Evolutionary conservation across 805 yeast species (phyloP).

Genomic region (Grigorovia transvaalensis): DNA sequence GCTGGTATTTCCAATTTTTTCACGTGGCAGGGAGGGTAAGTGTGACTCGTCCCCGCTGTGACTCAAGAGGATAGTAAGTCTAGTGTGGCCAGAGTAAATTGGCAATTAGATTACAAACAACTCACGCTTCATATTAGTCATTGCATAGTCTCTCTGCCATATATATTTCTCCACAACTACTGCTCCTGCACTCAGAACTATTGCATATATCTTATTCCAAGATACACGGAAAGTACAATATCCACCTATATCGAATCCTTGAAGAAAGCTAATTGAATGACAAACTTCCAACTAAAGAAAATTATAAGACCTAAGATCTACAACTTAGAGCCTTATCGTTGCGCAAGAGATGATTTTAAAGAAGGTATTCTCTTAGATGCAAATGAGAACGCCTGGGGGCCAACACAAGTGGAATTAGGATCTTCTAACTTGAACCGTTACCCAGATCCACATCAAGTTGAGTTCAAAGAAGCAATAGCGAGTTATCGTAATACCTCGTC

Average conservation of each 20-base stretch:
- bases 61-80: not conserved
- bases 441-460: slow-evolving; percentile 92
- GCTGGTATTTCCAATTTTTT: too few species aligned
- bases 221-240: too few species aligned
- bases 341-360: slow-evolving; percentile 92
- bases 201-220: too few species aligned
- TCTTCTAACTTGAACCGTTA: slow-evolving; percentile 74
- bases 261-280: slow-evolving; percentile 19
- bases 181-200: too few species aligned
- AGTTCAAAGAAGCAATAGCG: slow-evolving; percentile 60
- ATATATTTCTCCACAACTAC: too few species aligned
- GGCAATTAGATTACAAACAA: too few species aligned
- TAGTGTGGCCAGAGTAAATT: too few species aligned
- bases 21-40: not conserved
- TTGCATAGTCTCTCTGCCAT: too few species aligned
- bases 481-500: slow-evolving; percentile 50
- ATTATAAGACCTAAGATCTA: slow-evolving; percentile 79
- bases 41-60: not conserved
- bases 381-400: slow-evolving; percentile 91
- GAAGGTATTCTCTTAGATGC: slow-evolving; percentile 88
- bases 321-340: slow-evolving; percentile 78
- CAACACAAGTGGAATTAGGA: slow-evolving; percentile 43
- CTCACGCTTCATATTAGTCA: too few species aligned
- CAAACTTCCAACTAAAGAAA: slow-evolving; percentile 20
- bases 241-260: too few species aligned